Base-by-base conservation (phyloP, 208 protist species). In the Leishmania aethiopica region DNA sequence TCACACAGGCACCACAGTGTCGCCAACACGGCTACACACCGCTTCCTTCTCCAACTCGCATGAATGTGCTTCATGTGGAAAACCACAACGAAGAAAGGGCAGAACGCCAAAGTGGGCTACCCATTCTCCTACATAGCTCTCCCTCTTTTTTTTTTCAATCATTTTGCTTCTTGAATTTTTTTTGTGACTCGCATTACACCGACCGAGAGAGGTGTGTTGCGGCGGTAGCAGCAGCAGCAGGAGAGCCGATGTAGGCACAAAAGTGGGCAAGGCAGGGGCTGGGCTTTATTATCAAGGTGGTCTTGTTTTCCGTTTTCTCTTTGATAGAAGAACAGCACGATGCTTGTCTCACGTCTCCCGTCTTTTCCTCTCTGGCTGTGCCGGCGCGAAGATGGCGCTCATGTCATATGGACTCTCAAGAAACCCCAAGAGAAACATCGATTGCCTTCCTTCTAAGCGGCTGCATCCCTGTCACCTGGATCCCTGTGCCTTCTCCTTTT, bases 401-500 rank as follows among this genome's bases (percentile, higher is more conserved):
- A 60, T n/a, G 22, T 60, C 5, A 53, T 60, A 28, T 60, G 15
- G 7, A 11, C 7, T 28, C 55, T 60, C 6, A n/a, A 22, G 64
- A 42, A 40, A 42, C 6, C 35, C 45, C 47, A 22, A 69, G 35
- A 60, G 15, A 60, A 60, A 60, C 15, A 60, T 60, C 55, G 17
- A 22, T 60, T 3, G 22, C 1, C 55, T 60, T 28, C 22, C 55
- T 60, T 28, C 55, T 35, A 60, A 15, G 19, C 45, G n/a, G n/a
- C 17, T 15, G 17, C 77, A 49, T 55, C 15, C 11, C 11, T 72
- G 7, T 10, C 42, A 6, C 4, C 40, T 57, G 19, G 19, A 28
- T 73, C 53, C 1, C 62, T n/a, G 45, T 84, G 19, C 66, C 49
- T 70, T 81, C 42, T 10, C 53, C 40, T 74, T 11, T 79, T 57